A percentile compares a stretch with the other conserved stretches of the same genome.
Conservation (phyloP, 2,329 filamentous ascomycete species). For the Fusarium napiforme region DNA sequence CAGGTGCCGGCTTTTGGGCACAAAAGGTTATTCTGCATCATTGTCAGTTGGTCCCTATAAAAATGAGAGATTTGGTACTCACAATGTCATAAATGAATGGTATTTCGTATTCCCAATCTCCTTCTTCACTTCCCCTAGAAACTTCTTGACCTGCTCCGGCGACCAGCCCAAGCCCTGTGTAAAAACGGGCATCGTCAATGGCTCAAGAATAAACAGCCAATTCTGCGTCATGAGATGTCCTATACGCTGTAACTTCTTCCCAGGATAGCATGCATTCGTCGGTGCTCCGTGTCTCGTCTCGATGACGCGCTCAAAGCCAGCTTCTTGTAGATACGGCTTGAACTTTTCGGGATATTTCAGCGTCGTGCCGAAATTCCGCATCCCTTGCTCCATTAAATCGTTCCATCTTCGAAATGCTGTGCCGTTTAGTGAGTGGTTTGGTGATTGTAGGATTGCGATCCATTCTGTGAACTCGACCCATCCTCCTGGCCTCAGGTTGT, state of each 20-base stretch:
- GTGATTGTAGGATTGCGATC: constrained; percentile 39
- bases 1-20: constrained; percentile 31
- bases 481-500: constrained; percentile 39
- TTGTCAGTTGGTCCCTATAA: not conserved
- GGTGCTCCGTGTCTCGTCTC: constrained; percentile 39
- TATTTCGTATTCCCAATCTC: constrained; percentile 39
- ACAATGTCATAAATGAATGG: constrained; percentile 43
- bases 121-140: constrained; percentile 33
- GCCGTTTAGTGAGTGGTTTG: constrained; percentile 36
- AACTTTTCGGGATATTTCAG: constrained; percentile 26
- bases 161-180: constrained; percentile 38
- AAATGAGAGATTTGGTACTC: not conserved
- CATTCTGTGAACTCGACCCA: constrained; percentile 43
- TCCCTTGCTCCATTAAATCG: constrained; percentile 35
- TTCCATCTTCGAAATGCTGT: constrained; percentile 36
- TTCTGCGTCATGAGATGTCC: constrained; percentile 40
- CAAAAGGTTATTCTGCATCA: constrained; percentile 26
- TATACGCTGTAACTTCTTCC: constrained; percentile 39
- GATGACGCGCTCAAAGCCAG: constrained; percentile 34
- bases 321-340: constrained; percentile 29
- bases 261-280: constrained; percentile 42
- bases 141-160: constrained; percentile 26
- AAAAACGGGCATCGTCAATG: constrained; percentile 37
- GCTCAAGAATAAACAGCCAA: constrained; percentile 38
- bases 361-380: constrained; percentile 30